Evolutionary conservation across 2,329 filamentous ascomycete genomes (phyloP).

Genomic region (Claviceps purpurea): DNA sequence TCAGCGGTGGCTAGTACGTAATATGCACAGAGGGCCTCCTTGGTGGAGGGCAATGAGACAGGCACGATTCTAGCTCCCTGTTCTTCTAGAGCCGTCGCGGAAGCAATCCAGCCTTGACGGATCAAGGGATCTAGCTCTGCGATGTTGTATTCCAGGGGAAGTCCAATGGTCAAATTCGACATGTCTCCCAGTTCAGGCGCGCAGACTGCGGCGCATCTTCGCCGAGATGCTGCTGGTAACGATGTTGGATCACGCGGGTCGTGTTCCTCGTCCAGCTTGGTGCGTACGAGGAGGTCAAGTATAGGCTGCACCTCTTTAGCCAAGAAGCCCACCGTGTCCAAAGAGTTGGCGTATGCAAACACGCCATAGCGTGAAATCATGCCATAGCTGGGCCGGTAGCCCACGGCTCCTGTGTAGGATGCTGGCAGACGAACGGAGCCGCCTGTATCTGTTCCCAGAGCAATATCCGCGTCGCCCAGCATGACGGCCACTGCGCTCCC

Average conservation of each 20-base stretch:
- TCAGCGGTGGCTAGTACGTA: slow-evolving; percentile 93
- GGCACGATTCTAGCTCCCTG: slow-evolving; percentile 61
- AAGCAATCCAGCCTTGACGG: slow-evolving; percentile 52
- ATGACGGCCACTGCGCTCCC: slow-evolving; percentile 81
- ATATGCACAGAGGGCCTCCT: slow-evolving; percentile 78
- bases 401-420: slow-evolving; percentile 69
- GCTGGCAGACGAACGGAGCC: slow-evolving; percentile 80
- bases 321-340: slow-evolving; percentile 79
- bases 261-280: slow-evolving; percentile 33
- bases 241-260: slow-evolving; percentile 68
- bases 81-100: slow-evolving; percentile 44
- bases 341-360: slow-evolving; percentile 80
- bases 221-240: slow-evolving; percentile 42
- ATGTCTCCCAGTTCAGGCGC: slow-evolving; percentile 14
- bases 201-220: slow-evolving; percentile 24
- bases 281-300: slow-evolving; percentile 37
- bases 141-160: slow-evolving; percentile 76
- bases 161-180: slow-evolving; percentile 33
- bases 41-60: slow-evolving; percentile 71
- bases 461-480: slow-evolving; percentile 41
- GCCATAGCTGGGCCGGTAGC: slow-evolving; percentile 88
- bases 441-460: slow-evolving; percentile 86
- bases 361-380: slow-evolving; percentile 76
- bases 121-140: slow-evolving; percentile 60
- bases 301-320: slow-evolving; percentile 40